Evolutionary conservation across 768 basidiomycete genomes (phyloP), one percentile per base, ranked within the genome.

Genomic region (Pholiota conissans): DNA sequence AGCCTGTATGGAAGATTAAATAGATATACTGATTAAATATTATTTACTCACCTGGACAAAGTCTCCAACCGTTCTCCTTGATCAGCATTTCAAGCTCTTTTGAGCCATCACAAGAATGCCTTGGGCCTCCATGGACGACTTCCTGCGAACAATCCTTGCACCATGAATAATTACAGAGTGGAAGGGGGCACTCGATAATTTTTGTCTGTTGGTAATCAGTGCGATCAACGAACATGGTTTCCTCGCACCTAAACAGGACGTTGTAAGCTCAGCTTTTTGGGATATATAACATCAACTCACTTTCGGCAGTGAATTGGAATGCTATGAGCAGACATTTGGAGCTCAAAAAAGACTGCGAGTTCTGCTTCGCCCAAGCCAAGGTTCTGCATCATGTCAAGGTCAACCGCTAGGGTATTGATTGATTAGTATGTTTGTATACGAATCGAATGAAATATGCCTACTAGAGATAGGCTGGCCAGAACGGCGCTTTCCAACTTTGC

Each of bases 61-160:
- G 74, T 56, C 80, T 81, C 86, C 86, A 87, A 3, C 84, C 85
- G 13, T 72, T 65, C 59, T 71, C 49, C 39, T 72, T 64, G 79
- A 84, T 82, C 37, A 84, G 58, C 49, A 76, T 68, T 2, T 77
- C 72, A 10, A 86, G 71, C 64, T 87, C 86, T 0, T 69, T 73
- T 8, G 84, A 55, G 26, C 65, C 85, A 60, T 86, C 84, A 63
- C 86, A 87, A 0, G 83, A 81, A 63, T 85, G 83, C 58, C 69
- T 76, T n/a, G 60, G 62, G 11, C 62, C 61, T 7, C 63, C 67
- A 5, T 69, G 73, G 53, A 57, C 66, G 52, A 79, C 70, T 27
- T 67, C 53, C 49, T 79, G 77, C 30, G 79, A 79, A 67, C 86
- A 87, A n/a, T 67, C 64, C 69, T 83, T 87, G 70, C 86, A 88